Evolutionary conservation across 768 basidiomycete species (phyloP), one percentile per base, ranked within the genome.

Genomic region (Suillus clintonianus): DNA sequence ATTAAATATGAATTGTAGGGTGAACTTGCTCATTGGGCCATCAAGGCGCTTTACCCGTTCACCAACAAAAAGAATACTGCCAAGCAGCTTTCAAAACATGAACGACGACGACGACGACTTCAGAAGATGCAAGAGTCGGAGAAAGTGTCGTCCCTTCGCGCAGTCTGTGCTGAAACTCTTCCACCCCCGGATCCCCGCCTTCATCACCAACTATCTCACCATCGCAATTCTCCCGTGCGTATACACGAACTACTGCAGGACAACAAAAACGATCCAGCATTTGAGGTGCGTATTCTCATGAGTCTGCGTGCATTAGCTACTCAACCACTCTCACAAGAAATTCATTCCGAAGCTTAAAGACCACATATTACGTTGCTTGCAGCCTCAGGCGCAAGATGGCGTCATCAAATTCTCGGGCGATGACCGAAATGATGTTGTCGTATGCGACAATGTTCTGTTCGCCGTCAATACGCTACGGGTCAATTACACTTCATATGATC

Each of bases 61-160:
- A 80, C 77, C 0, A 81, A 80, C 67, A 82, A 81, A 64, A 72
- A 68, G 2, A 54, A 76, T n/a, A 64, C 68, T 9, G 39, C 56
- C 0, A 41, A 50, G 2, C 76, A 81, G 54, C 78, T 83, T 47
- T 69, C 74, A 0, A 62, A 65, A 5, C 69, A 69, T 0, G 60
- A 72, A 22, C 53, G 58, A 4, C 66, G 73, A 27, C 47, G 68
- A 53, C 10, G 67, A 61, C 11, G 56, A 30, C 37, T 37, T 37
- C 37, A 13, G 13, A 37, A 37, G 37, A 37, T 37, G 37, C 11
- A 37, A 13, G 37, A 37, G 37, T 37, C 13, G 13, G 37, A 37
- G 37, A 37, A 37, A 37, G 37, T 11, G 13, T 37, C 37, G 11
- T 37, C 37, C 13, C 13, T 37, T 10, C 6, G 10, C 13, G 10